phyloP scores from a whole-genome alignment of 2,329 filamentous ascomycete genomes.

The Venturia aucupariae region DNA sequence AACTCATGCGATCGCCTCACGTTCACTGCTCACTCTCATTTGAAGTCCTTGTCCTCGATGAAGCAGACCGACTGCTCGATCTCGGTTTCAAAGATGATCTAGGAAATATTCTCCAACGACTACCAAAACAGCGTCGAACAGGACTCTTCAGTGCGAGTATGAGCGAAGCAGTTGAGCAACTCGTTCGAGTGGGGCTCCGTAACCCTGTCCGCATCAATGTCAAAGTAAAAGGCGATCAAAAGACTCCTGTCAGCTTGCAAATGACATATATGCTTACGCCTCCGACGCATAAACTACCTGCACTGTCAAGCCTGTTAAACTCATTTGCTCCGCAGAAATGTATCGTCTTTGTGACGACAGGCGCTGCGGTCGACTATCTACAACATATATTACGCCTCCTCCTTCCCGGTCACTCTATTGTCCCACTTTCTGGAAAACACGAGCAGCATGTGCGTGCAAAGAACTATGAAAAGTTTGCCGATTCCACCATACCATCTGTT shows the following conservation, averaged over 20 bases:
- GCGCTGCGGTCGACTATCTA: slow-evolving; percentile 91
- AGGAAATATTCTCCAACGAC: slow-evolving; percentile 68
- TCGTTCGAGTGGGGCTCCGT: slow-evolving; percentile 81
- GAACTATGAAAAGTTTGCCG: slow-evolving; percentile 75
- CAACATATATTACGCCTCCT: slow-evolving; percentile 67
- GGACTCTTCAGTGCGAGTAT: slow-evolving; percentile 92
- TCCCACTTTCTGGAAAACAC: slow-evolving; percentile 88
- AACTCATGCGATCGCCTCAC: slow-evolving; percentile 75
- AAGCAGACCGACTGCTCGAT: slow-evolving; percentile 86
- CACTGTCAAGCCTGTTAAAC: slow-evolving; percentile 60
- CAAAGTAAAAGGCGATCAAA: slow-evolving; percentile 76
- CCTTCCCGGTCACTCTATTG: slow-evolving; percentile 59
- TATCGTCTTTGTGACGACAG: slow-evolving; percentile 89
- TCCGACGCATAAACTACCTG: slow-evolving; percentile 71
- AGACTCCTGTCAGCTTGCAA: slow-evolving; percentile 83
- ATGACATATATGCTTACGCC: slow-evolving; percentile 75
- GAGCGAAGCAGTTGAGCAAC: slow-evolving; percentile 88
- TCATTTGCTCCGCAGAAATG: slow-evolving; percentile 71
- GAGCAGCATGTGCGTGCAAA: slow-evolving; percentile 77
- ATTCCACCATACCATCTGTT: slow-evolving; percentile 64
- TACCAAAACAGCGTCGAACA: slow-evolving; percentile 89
- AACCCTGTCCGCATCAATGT: slow-evolving; percentile 95
- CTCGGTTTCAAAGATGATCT: slow-evolving; percentile 89
- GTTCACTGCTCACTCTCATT: slow-evolving; percentile 86
- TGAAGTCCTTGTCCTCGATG: slow-evolving; percentile 85